Evolutionary conservation across 495 filamentous ascomycete genomes (phyloP).

Genomic region (Massariosphaeria phaeospora): DNA sequence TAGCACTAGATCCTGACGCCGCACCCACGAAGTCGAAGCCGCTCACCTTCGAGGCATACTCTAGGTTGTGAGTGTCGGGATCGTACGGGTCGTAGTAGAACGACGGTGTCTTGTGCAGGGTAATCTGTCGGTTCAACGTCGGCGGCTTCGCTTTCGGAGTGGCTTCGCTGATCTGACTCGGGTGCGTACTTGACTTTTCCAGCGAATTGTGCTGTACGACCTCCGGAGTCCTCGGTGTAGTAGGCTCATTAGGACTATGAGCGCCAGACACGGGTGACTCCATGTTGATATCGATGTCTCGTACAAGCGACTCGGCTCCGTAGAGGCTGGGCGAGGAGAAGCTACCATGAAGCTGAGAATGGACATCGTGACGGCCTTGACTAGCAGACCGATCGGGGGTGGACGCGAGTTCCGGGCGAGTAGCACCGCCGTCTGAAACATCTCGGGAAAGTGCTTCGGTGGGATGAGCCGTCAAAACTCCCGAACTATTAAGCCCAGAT

Average conservation of each 20-base stretch:
- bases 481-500: conserved; percentile 64
- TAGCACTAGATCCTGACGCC: conserved; percentile 4
- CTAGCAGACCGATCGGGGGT: no score
- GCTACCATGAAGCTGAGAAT: conserved; percentile 12
- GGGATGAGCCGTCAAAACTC: conserved; percentile 42
- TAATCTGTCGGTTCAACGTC: conserved; percentile 38
- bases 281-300: conserved; percentile 64
- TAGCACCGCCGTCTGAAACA: conserved; percentile 5
- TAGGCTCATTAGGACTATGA: conserved; percentile 32
- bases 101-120: conserved; percentile 38
- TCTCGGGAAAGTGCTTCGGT: conserved; percentile 30
- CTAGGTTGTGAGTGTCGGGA: conserved; percentile 35
- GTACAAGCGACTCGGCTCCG: conserved; percentile 63
- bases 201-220: conserved; percentile 28
- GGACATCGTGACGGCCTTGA: no score
- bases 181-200: conserved; percentile 2
- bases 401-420: not conserved
- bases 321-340: conserved; percentile 50
- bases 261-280: conserved; percentile 39
- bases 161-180: conserved; percentile 32
- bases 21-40: conserved; percentile 33
- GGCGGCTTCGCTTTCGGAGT: conserved; percentile 27
- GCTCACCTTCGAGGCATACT: conserved; percentile 38
- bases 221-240: conserved; percentile 38
- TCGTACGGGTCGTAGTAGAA: conserved; percentile 39